These are phyloP conservation scores for Trebouxia sp. DNA, from an alignment of 139 green algal genomes.

Conservation along the genomic window DNA sequence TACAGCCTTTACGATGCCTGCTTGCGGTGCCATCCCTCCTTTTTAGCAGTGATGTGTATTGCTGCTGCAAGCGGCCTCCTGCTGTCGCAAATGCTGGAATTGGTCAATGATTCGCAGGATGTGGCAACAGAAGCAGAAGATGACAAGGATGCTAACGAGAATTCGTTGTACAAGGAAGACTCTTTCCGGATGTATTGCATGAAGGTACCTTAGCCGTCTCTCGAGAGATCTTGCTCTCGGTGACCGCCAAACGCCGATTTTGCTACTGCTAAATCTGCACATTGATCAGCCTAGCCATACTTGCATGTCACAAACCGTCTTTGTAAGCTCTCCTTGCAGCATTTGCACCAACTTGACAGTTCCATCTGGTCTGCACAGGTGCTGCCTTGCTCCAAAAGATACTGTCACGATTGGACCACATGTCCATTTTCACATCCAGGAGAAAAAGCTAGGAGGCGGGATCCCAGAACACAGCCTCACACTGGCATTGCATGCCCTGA, in stretches of 20 bases:
- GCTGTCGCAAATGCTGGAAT: not conserved
- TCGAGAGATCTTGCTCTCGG: not conserved
- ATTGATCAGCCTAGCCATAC: no score
- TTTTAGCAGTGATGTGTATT: no score
- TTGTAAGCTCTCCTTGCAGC: no score
- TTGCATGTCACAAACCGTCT: no score
- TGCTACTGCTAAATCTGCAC: no score
- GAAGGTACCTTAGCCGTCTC: slow-evolving; percentile 58
- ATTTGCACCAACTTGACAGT: not conserved
- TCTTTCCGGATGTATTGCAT: slow-evolving; percentile 80
- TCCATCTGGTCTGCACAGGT: slow-evolving; percentile 49
- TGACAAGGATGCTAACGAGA: slow-evolving; percentile 43
- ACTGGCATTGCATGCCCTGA: slow-evolving; percentile 92
- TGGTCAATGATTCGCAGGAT: not conserved
- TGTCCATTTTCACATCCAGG: slow-evolving; percentile 94
- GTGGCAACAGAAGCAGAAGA: not conserved
- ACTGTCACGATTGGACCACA: slow-evolving; percentile 67
- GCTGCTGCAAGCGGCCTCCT: not conserved
- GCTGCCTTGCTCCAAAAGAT: slow-evolving; percentile 76
- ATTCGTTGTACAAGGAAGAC: slow-evolving; percentile 59
- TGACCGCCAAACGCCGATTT: no score
- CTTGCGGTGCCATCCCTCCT: not conserved
- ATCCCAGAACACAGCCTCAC: slow-evolving; percentile 84
- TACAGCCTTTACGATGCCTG: not conserved
- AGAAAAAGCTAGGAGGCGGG: slow-evolving; percentile 89